Evolutionary conservation across 768 basidiomycete genomes (phyloP).

Genomic region (Sarcodon sp.): DNA sequence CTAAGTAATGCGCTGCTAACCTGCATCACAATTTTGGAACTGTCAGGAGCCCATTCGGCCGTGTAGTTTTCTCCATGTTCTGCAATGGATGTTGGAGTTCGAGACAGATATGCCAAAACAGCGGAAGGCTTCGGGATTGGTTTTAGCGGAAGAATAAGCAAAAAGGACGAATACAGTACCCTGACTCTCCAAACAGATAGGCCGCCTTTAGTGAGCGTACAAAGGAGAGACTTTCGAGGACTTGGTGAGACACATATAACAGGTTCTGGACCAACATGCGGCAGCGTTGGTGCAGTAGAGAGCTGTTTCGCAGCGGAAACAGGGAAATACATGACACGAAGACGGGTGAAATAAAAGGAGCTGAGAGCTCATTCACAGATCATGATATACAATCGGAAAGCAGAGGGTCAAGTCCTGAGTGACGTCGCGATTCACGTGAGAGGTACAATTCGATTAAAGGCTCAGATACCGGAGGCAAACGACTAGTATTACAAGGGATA

Average conservation of each 20-base stretch:
- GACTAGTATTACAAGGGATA: too few relatives aligned
- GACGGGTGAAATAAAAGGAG: too few relatives aligned
- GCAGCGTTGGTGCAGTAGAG: slow-evolving; percentile 53
- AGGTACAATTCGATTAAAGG: too few relatives aligned
- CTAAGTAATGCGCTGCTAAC: slow-evolving; percentile 26
- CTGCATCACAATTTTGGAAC: slow-evolving; percentile 65
- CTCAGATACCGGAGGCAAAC: too few relatives aligned
- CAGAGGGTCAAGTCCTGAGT: background rate
- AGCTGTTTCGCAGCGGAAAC: slow-evolving; percentile 68
- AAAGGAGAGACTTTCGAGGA: slow-evolving; percentile 69
- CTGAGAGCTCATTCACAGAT: background rate
- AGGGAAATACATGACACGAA: slow-evolving; percentile 64
- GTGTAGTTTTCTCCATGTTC: slow-evolving; percentile 76
- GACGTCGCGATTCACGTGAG: too few relatives aligned
- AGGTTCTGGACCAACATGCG: slow-evolving; percentile 44
- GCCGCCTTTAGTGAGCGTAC: slow-evolving; percentile 56
- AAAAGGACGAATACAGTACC: slow-evolving; percentile 27
- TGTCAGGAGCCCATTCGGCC: slow-evolving; percentile 77
- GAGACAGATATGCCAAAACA: slow-evolving; percentile 57
- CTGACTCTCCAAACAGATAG: slow-evolving; percentile 75
- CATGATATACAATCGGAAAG: background rate
- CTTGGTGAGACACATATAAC: slow-evolving; percentile 49
- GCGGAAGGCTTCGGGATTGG: slow-evolving; percentile 44
- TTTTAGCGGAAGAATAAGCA: slow-evolving; percentile 1
- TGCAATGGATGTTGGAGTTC: slow-evolving; percentile 63